These are phyloP conservation scores for Luvunga scandens DNA, from an alignment of 345 rosid species.

Conservation along the genomic window DNA sequence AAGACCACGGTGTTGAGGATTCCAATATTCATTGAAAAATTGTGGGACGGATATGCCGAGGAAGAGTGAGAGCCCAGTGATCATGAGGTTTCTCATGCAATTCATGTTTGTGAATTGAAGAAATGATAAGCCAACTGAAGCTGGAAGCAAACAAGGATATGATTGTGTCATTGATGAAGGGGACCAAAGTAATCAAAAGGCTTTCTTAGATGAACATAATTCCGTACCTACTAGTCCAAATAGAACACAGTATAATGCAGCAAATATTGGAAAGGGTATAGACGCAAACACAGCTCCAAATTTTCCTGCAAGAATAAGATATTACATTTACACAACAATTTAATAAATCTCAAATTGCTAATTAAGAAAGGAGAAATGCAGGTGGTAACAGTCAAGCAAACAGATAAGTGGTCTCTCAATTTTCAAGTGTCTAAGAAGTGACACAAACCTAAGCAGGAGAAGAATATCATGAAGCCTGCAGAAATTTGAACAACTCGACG, in stretches of 20 bases:
- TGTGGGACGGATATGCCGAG: slow-evolving; percentile 86
- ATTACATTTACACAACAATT: neutral
- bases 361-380: neutral
- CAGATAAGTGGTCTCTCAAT: neutral
- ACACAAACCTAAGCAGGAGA: slow-evolving; percentile 67
- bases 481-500: slow-evolving; percentile 95
- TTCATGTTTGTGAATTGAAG: slow-evolving; percentile 99
- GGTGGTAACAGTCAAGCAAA: neutral
- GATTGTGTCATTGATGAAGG: neutral
- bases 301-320: slow-evolving; percentile 53
- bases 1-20: slow-evolving; percentile 60
- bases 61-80: slow-evolving; percentile 79
- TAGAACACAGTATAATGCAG: slow-evolving; percentile 80
- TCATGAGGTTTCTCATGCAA: slow-evolving; percentile 81
- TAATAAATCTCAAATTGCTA: too few relatives aligned
- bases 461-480: slow-evolving; percentile 96
- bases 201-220: neutral
- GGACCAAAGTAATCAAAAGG: neutral
- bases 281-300: slow-evolving; percentile 98
- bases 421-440: neutral
- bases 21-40: slow-evolving; percentile 73
- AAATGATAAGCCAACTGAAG: slow-evolving; percentile 89
- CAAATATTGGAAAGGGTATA: slow-evolving; percentile 87
- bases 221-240: slow-evolving; percentile 83
- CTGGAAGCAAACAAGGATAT: slow-evolving; percentile 32